Evolutionary conservation across 768 basidiomycete genomes (phyloP).

Genomic region (Leccinum fibrillosum): DNA sequence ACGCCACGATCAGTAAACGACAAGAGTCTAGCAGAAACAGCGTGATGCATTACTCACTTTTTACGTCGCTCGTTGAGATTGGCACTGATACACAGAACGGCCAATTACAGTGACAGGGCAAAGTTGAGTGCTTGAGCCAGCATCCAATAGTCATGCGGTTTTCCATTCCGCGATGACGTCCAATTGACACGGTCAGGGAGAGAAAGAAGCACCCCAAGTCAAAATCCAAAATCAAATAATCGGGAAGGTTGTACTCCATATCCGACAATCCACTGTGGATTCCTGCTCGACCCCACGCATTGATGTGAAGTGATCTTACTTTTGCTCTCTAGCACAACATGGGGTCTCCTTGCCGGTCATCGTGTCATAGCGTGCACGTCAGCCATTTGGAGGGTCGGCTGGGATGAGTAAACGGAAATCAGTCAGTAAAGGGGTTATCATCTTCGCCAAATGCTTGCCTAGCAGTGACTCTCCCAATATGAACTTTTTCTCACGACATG

Average conservation of each 20-base stretch:
- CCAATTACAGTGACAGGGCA: neutral
- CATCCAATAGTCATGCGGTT: conserved; percentile 1
- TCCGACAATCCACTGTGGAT: neutral
- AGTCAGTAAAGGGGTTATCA: neutral
- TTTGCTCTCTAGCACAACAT: neutral
- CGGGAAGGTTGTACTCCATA: neutral
- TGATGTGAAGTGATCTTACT: neutral
- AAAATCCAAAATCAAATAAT: neutral
- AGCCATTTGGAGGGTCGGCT: neutral
- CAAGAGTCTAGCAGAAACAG: neutral
- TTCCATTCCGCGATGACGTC: conserved; percentile 14
- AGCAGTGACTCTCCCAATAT: neutral
- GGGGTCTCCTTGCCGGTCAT: neutral
- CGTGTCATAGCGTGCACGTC: neutral
- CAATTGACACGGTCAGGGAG: conserved; percentile 15
- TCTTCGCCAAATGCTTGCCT: neutral
- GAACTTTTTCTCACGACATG: neutral
- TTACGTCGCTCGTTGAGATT: conserved; percentile 16
- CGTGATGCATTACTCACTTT: conserved; percentile 10
- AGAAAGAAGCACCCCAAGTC: conserved; percentile 13
- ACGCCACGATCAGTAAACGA: conserved; percentile 9
- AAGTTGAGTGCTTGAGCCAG: neutral
- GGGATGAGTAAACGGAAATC: neutral
- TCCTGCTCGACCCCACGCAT: neutral
- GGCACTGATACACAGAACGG: neutral